Evolutionary conservation across 139 green algal species (phyloP), one percentile per base, ranked within the genome.

Genomic region (Chlamydomonas sp.): DNA sequence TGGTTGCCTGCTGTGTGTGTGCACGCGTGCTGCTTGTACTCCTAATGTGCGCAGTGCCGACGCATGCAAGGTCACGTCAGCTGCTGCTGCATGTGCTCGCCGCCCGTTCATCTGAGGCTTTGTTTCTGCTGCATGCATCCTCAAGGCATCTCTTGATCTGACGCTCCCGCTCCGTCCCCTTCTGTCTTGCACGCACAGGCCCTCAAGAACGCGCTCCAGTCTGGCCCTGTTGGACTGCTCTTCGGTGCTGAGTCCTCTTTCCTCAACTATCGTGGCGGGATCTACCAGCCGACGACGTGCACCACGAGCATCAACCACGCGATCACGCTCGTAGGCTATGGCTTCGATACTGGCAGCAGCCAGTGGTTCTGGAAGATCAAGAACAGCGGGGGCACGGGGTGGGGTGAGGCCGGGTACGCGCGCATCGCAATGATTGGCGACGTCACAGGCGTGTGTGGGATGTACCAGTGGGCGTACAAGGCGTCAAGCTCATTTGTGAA

Each of bases 341-440:
- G 29, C 3, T 31, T 58, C 35, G 29, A 67, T 35, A 69, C 36
- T 26, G 58, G 26, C 2, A 26, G 10, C 3, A 16, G 38, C 37
- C 5, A 43, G 3, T 28, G 26, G 24, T 97, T 91, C 81, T 97
- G 92, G 90, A 87, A 93, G 31, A 78, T 96, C 13, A 96, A 97
- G 78, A 98, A 98, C 83, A 91, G 79, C 1, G 97, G 92, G 92
- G 90, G 92, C 34, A 37, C 71, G 33, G 35, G 39, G 59, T 98
- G 92, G 92, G 92, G 92, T 49, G 89, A 96, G 64, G 59, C 78
- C 0, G 92, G 92, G 48, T 96, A 88, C 83, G 89, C 95, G 47
- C 35, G 31, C 26, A 54, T 79, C 38, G 33, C 31, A 1, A 72
- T 72, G 66, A 38, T 20, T 1, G 49, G 49, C 49, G 20, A 59